Conservation (phyloP, 768 basidiomycete genomes). For the Xerocomellus amylosporus region DNA sequence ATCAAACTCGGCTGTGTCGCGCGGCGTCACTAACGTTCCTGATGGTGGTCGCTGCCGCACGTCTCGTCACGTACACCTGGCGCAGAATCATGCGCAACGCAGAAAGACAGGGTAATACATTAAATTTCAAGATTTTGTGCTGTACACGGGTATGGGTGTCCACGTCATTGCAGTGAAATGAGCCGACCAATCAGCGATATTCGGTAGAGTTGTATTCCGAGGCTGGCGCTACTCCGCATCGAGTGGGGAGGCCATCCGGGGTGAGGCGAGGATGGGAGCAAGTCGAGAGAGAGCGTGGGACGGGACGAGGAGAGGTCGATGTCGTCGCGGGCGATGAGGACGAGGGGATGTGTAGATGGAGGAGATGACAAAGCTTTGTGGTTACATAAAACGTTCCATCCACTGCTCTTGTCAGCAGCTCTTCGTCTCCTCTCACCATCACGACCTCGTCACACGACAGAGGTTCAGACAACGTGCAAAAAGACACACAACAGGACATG, state of each 20-base stretch:
- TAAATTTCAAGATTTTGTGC: too few relatives aligned
- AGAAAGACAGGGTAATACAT: not conserved
- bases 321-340: not conserved
- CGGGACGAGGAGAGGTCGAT: too few relatives aligned
- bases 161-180: too few relatives aligned
- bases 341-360: not conserved
- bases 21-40: not conserved
- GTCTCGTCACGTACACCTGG: too few relatives aligned
- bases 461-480: not conserved
- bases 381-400: slow-evolving; percentile 35
- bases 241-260: not conserved
- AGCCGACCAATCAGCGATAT: too few relatives aligned
- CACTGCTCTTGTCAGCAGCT: slow-evolving; percentile 33
- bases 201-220: not conserved
- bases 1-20: slow-evolving; percentile 12
- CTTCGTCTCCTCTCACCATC: slow-evolving; percentile 36
- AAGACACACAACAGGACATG: not conserved
- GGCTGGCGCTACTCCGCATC: not conserved
- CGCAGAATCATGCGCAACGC: too few relatives aligned
- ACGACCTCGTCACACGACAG: slow-evolving; percentile 2
- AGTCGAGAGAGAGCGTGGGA: not conserved
- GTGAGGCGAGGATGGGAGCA: not conserved
- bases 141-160: not conserved
- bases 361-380: slow-evolving; percentile 35
- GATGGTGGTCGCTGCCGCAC: not conserved